Conservation (phyloP, 2,329 filamentous ascomycete genomes). For the Aspergillus sp. region DNA sequence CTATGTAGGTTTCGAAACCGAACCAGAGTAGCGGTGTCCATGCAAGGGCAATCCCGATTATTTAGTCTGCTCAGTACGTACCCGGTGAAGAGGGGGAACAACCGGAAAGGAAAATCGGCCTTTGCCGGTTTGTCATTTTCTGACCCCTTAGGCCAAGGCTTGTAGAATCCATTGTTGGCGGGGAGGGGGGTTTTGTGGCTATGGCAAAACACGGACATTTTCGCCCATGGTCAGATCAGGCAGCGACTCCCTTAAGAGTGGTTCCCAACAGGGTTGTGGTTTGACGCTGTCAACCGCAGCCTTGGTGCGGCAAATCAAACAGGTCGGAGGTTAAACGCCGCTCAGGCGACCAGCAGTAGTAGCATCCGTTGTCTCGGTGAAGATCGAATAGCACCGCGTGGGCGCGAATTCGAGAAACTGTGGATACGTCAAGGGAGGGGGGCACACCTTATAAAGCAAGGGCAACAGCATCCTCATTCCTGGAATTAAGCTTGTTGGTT, state of each 20-base stretch:
- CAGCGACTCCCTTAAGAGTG: background rate
- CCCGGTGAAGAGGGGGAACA: background rate
- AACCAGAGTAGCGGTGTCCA: constrained; percentile 15
- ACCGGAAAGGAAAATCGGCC: background rate
- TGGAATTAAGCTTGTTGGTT: constrained; percentile 8
- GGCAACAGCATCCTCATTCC: constrained; percentile 4
- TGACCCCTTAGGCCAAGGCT: background rate
- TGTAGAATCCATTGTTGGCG: background rate
- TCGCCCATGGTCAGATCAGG: background rate
- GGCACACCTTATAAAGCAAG: constrained; percentile 8
- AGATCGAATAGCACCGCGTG: constrained; percentile 2
- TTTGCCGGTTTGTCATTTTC: background rate
- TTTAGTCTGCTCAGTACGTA: constrained; percentile 4
- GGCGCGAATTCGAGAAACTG: constrained; percentile 4
- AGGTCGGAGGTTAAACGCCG: constrained; percentile 3
- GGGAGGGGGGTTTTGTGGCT: too few relatives aligned
- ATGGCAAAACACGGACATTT: background rate
- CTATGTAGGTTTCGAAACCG: background rate
- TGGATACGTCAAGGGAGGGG: background rate
- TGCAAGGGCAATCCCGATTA: constrained; percentile 14
- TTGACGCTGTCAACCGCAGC: constrained; percentile 1
- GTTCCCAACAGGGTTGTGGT: background rate
- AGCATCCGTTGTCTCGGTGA: background rate
- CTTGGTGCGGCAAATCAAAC: background rate
- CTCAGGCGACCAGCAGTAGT: background rate